Conservation (phyloP, 495 filamentous ascomycete species). For the Penicillium paxilli region DNA sequence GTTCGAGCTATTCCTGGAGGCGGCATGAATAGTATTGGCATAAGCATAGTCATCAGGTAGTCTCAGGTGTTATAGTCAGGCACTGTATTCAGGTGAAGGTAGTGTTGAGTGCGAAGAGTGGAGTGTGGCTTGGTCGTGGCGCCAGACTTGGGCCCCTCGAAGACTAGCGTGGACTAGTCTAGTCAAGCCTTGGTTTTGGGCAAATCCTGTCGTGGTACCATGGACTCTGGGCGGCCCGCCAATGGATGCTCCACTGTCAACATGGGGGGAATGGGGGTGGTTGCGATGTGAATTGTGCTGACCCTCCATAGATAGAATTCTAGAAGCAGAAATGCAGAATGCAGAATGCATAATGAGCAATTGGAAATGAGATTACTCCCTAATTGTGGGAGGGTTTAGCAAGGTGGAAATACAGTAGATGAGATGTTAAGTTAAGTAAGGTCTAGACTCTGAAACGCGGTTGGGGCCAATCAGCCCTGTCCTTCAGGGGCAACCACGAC, state of each 20-base stretch:
- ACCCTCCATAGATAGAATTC: too few species aligned
- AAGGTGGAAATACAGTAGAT: neutral
- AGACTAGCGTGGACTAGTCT: neutral
- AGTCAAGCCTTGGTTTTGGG: neutral
- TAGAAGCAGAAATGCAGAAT: neutral
- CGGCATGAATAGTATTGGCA: neutral
- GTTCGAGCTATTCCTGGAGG: too few species aligned
- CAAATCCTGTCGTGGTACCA: neutral
- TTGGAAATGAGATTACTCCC: neutral
- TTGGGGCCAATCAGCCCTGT: slow-evolving; percentile 14
- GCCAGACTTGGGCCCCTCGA: neutral
- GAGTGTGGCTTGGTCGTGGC: slow-evolving; percentile 11
- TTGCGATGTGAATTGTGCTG: neutral
- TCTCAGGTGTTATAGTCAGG: too few species aligned
- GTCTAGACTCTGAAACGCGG: slow-evolving; percentile 26
- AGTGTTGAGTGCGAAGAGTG: too few species aligned
- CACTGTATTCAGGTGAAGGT: too few species aligned
- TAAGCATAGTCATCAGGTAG: too few species aligned
- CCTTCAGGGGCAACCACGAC: slow-evolving; percentile 14
- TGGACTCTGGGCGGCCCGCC: neutral
- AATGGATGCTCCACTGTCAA: neutral
- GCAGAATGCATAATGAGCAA: neutral
- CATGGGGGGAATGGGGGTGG: neutral
- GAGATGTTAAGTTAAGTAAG: neutral
- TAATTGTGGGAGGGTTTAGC: too few species aligned